Evolutionary conservation across 352 stramenopile genomes (phyloP), one percentile per base, ranked within the genome.

Genomic region (Globisporangium alternatum): DNA sequence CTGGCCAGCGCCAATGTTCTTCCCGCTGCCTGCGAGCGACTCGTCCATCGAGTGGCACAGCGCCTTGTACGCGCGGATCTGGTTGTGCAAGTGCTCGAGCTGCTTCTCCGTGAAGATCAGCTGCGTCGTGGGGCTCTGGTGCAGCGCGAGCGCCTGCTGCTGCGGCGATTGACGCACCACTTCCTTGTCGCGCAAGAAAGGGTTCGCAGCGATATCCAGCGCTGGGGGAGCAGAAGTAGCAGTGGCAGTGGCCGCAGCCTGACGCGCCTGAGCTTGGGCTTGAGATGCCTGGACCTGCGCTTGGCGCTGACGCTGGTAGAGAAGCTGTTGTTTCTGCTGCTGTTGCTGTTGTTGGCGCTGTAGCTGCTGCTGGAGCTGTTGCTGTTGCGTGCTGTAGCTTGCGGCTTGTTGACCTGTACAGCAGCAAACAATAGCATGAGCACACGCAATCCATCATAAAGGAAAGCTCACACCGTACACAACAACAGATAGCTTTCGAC

Each of bases 21-120:
- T 71, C 45, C 78, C 75, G 52, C 63, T 70, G 13, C 72, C 64
- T 0, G 69, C 47, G 25, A 90, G 65, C 5, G 80, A 69, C 43
- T 89, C 72, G 63, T 95, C 84, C 86, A 95, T 95, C 6, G 78
- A 89, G 68, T 91, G 84, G 47, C 84, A 93, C 25, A 95, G 73
- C 39, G 83, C 69, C 66, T 93, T 95, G 72, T 89, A 95, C 19
- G 83, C 78, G 8, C 83, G 83, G 64, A 95, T 95, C 74, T 95
- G 86, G 64, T 90, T 86, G 70, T 95, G 86, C 51, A 95, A 65
- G 33, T 92, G 83, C 64, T 91, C 83, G 22, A 95, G 76, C 68
- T 95, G 86, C 63, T 88, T 90, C 33, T 93, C 86, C n/a, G 86
- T 86, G 68, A 95, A 95, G 13, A 95, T 71, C 44, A 79, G 31